These are phyloP conservation scores for Curvularia hawaiiensis DNA, from an alignment of 2,329 filamentous ascomycete species.

Conservation along the genomic window DNA sequence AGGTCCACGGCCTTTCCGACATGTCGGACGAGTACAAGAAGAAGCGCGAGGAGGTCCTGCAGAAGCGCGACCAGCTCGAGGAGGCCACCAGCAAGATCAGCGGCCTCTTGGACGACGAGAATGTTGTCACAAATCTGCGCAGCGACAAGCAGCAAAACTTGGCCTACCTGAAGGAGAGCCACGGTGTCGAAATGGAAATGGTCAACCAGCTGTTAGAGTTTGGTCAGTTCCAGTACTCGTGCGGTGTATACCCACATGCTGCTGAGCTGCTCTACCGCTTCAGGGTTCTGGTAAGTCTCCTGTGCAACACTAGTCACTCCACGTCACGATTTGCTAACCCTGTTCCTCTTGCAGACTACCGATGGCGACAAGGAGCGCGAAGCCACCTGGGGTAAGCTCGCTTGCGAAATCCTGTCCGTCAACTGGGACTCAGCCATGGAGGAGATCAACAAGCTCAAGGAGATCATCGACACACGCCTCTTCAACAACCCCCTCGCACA, in stretches of 20 bases:
- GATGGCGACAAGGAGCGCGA: slow-evolving; percentile 97
- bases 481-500: slow-evolving; percentile 97
- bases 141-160: slow-evolving; percentile 99
- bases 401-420: slow-evolving; percentile 90
- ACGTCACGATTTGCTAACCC: slow-evolving; percentile 5
- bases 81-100: slow-evolving; percentile 88
- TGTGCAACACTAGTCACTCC: background rate
- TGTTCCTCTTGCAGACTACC: slow-evolving; percentile 63
- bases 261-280: slow-evolving; percentile 96
- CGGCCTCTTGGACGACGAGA: slow-evolving; percentile 83
- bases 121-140: slow-evolving; percentile 86
- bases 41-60: slow-evolving; percentile 87
- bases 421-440: slow-evolving; percentile 88
- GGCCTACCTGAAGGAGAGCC: slow-evolving; percentile 95
- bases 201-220: slow-evolving; percentile 95
- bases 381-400: slow-evolving; percentile 97
- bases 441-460: slow-evolving; percentile 68
- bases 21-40: slow-evolving; percentile 83
- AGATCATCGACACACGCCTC: slow-evolving; percentile 87
- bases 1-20: slow-evolving; percentile 80
- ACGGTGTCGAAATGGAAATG: slow-evolving; percentile 93
- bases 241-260: slow-evolving; percentile 88
- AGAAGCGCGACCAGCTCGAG: slow-evolving; percentile 80
- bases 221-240: slow-evolving; percentile 97
- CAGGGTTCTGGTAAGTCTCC: slow-evolving; percentile 70